Base-by-base conservation (phyloP, 1,139 yeast species). In the Zygosaccharomyces sapae region DNA sequence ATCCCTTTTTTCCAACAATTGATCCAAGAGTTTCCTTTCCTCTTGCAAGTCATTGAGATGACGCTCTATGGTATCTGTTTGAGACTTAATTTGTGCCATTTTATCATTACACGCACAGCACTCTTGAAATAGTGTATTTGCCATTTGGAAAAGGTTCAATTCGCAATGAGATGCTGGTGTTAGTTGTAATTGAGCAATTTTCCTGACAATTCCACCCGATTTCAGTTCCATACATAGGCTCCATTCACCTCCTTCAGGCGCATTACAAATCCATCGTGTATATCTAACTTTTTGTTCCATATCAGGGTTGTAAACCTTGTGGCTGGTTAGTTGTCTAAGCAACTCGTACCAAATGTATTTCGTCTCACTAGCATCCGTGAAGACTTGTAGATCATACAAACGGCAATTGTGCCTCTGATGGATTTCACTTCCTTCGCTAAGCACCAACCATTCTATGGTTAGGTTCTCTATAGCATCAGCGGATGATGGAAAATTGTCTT, bases 381-480 rank as follows among this genome's bases (percentile, higher is more conserved):
- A 58, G 5, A 51, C 36, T 20, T 37, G 41, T 34, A 58, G 4
- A 29, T 47, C 43, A 3, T 29, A n/a, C 9, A 48, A 35, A 5
- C n/a, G 35, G 6, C 54, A 18, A 2, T 38, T n/a, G 1, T 33
- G 33, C 13, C 35, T 37, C 4, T 30, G 33, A 19, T 49, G 50
- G 3, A 59, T 52, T 6, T 47, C 56, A 8, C 53, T 49, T 4
- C 63, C 63, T 20, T 59, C 63, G 42, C 61, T 55, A 5, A 55
- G 45, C 1, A 48, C 34, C 7, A 52, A 31, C 30, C 38, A 46
- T 5, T 31, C 38, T 4, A 48, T 30, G 12, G 12, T 3, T 13
- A 43, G 13, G 29, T 33, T 33, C 19, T 29, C 19, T 16, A 48
- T 41, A 2, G 38, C 47, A 13, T 40, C 20, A 27, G 34, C 43